Evolutionary conservation across 116 monocot species (phyloP).

Genomic region (Iris pallida): DNA sequence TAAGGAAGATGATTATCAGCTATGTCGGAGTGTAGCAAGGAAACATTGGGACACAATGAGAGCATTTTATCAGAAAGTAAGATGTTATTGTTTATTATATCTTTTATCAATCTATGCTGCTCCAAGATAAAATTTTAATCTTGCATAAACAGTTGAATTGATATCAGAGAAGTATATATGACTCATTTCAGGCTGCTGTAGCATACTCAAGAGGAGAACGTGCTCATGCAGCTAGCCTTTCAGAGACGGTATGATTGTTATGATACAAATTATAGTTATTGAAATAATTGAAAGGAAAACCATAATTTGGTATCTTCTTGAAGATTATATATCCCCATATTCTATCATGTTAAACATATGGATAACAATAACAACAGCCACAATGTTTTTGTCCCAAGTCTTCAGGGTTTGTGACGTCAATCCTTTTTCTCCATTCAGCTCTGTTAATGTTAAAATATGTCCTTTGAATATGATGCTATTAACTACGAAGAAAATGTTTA

Average conservation of each 20-base stretch:
- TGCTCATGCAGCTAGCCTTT: slow-evolving; percentile 70
- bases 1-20: slow-evolving; percentile 51
- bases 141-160: not conserved
- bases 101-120: slow-evolving; percentile 3
- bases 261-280: too few species aligned
- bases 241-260: slow-evolving; percentile 53
- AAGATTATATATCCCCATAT: too few species aligned
- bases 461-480: too few species aligned
- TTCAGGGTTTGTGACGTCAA: too few species aligned
- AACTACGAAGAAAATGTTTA: too few species aligned
- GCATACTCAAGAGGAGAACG: slow-evolving; percentile 74
- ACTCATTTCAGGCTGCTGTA: slow-evolving; percentile 61
- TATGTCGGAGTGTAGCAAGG: slow-evolving; percentile 41
- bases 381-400: too few species aligned
- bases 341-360: too few species aligned
- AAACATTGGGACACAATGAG: slow-evolving; percentile 77
- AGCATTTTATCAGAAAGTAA: slow-evolving; percentile 59
- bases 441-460: too few species aligned
- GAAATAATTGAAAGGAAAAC: too few species aligned
- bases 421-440: too few species aligned
- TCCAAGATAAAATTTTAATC: not conserved
- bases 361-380: too few species aligned
- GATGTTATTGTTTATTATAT: slow-evolving; percentile 10
- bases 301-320: too few species aligned
- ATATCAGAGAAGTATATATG: not conserved